Percentiles rank a stretch among this genome's conserved stretches.
These are phyloP conservation scores for Butyriboletus appendiculatus DNA, from an alignment of 1,284 basidiomycete species.

Conservation along the genomic window DNA sequence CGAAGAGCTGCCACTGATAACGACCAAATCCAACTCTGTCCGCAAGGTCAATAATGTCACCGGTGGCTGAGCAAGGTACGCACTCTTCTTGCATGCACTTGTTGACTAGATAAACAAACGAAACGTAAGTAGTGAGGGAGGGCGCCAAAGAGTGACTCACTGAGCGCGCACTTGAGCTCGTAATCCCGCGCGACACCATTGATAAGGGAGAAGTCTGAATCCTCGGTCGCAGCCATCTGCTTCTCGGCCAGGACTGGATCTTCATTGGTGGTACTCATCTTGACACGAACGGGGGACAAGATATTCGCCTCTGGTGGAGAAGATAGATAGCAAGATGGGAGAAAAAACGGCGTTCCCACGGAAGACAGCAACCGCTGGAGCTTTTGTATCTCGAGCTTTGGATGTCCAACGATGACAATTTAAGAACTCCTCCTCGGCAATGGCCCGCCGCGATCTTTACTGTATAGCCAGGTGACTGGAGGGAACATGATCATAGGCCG, in stretches of 20 bases:
- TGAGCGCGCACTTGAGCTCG: slow-evolving; percentile 31
- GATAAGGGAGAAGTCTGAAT: slow-evolving; percentile 7
- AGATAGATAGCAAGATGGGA: background rate
- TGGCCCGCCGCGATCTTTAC: background rate
- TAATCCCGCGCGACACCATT: slow-evolving; percentile 31
- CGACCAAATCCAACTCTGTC: slow-evolving; percentile 58
- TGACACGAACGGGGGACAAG: background rate
- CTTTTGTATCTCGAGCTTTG: slow-evolving; percentile 22
- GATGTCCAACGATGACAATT: background rate
- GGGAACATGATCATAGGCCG: background rate
- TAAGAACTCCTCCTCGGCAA: background rate
- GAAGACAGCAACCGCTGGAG: background rate
- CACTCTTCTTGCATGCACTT: slow-evolving; percentile 49
- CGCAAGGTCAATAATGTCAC: slow-evolving; percentile 1
- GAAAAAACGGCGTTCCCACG: slow-evolving; percentile 19
- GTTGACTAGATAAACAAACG: slow-evolving; percentile 38
- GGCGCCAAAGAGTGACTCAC: slow-evolving; percentile 14
- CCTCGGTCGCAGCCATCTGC: slow-evolving; percentile 9
- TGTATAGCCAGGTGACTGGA: background rate
- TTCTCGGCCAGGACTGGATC: slow-evolving; percentile 19
- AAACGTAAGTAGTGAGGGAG: background rate
- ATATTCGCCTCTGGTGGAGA: background rate
- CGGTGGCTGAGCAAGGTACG: slow-evolving; percentile 15
- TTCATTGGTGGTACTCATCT: slow-evolving; percentile 9
- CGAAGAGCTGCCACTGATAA: slow-evolving; percentile 61